A percentile compares a stretch with the other conserved stretches of the same genome.
These are phyloP conservation scores for Mycena latifolia DNA, from an alignment of 768 basidiomycete genomes.

Conservation along the genomic window DNA sequence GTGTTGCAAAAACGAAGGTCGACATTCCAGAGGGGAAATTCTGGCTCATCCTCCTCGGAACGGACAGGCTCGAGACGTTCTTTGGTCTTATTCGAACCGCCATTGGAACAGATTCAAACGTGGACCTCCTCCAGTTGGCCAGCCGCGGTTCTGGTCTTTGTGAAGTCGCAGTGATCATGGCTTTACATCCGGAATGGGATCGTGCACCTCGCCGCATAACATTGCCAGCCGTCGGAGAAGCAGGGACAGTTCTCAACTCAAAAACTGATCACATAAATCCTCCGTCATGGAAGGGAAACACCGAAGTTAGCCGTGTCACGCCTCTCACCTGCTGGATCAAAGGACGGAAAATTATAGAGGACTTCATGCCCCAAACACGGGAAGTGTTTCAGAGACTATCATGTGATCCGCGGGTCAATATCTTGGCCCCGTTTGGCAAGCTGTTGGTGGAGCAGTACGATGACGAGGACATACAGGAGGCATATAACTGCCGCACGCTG, in stretches of 20 bases:
- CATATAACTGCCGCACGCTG: too few relatives aligned
- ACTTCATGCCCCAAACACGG: background rate
- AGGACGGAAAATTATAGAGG: constrained; percentile 35
- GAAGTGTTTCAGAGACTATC: too few relatives aligned
- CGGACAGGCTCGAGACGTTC: constrained; percentile 49
- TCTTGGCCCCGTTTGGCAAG: too few relatives aligned
- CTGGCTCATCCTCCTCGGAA: constrained; percentile 51
- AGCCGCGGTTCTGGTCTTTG: constrained; percentile 44
- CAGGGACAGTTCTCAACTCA: constrained; percentile 37
- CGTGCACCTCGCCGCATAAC: constrained; percentile 46
- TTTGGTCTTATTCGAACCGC: constrained; percentile 51
- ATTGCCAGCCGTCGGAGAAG: constrained; percentile 43
- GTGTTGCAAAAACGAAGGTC: constrained; percentile 51
- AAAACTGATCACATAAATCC: constrained; percentile 50
- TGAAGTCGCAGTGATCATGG: constrained; percentile 50
- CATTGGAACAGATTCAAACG: constrained; percentile 49
- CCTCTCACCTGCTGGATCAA: constrained; percentile 47
- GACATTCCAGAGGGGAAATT: constrained; percentile 46
- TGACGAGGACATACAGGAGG: too few relatives aligned
- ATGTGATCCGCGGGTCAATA: too few relatives aligned
- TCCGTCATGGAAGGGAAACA: constrained; percentile 48
- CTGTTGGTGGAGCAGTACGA: too few relatives aligned
- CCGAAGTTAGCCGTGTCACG: constrained; percentile 39
- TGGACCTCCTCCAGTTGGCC: constrained; percentile 42
- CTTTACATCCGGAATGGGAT: constrained; percentile 54